Evolutionary conservation across 1,284 basidiomycete species (phyloP), one percentile per base, ranked within the genome.

Genomic region (Meira nashicola): DNA sequence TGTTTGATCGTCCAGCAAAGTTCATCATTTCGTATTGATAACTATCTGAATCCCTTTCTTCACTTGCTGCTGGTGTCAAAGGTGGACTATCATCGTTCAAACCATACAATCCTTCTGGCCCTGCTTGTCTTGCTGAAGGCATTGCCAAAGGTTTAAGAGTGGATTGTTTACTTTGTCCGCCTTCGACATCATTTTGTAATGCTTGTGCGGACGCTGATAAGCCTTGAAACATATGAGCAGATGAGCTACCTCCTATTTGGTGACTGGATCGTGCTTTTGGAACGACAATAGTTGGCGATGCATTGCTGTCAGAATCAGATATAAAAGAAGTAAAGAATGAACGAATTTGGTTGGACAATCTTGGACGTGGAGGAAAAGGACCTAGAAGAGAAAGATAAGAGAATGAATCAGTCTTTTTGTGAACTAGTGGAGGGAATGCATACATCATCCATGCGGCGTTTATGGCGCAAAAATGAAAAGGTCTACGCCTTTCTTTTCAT

Each of bases 41-140:
- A 33, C 28, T 33, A 4, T 33, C 28, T 3, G 28, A 33, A 33
- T 64, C 64, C 25, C 66, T 59, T 41, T 63, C 67, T 19, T 53
- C 58, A 33, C 70, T 68, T 52, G 59, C 59, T 14, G 63, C 65
- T 3, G 74, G 73, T 5, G 73, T 74, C 11, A 75, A 62, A 9
- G 74, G 71, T 14, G 74, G 70, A 23, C 66, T 71, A 51, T 68
- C 66, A 23, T 67, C 64, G 51, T 75, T 74, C 47, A 76, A 62
- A 9, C 68, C 59, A 19, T 60, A 57, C 37, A 65, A 14, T 38
- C 64, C 60, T 39, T 62, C 55, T 14, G 69, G 69, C 2, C 64
- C 66, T 3, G 69, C 74, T 0, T 59, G 60, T 17, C 72, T 55
- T 6, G 74, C 74, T 2, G 69, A 60, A 0, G 74, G 74, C 64